These are phyloP conservation scores for Erysimum cheiranthoides DNA, from an alignment of 345 rosid species.

Conservation along the genomic window DNA sequence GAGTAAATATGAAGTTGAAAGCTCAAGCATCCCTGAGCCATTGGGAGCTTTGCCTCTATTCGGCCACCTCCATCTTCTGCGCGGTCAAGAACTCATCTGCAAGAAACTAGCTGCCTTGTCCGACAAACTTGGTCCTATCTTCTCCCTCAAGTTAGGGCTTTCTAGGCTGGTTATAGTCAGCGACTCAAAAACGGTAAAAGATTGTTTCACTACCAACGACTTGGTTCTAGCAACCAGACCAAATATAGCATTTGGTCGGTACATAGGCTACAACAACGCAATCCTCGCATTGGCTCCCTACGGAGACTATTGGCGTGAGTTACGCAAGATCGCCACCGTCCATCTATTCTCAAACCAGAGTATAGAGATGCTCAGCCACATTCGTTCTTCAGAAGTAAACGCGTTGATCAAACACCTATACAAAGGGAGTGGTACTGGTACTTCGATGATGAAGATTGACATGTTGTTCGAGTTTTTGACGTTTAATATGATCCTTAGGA, in stretches of 20 bases:
- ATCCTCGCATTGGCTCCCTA: conserved; percentile 57
- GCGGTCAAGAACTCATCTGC: conserved; percentile 44
- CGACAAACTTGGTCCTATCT: conserved; percentile 60
- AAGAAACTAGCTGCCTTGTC: conserved; percentile 57
- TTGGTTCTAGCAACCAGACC: conserved; percentile 59
- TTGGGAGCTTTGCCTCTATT: conserved; percentile 63
- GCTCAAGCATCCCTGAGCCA: conserved; percentile 54
- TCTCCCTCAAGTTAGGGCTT: conserved; percentile 58
- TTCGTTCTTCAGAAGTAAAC: conserved; percentile 53
- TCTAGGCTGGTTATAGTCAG: conserved; percentile 52
- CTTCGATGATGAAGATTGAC: conserved; percentile 43
- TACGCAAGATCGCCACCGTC: conserved; percentile 61
- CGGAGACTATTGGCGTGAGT: conserved; percentile 71
- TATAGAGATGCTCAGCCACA: conserved; percentile 51
- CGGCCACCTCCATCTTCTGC: conserved; percentile 68
- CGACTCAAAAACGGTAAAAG: conserved; percentile 50
- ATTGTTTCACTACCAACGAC: conserved; percentile 65
- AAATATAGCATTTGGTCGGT: conserved; percentile 54
- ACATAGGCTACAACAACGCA: conserved; percentile 67
- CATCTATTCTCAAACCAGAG: conserved; percentile 63
- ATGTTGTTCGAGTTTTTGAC: conserved; percentile 55
- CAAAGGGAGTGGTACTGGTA: conserved; percentile 27
- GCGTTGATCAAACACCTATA: conserved; percentile 54
- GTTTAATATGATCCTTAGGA: conserved; percentile 58
- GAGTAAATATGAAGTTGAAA: conserved; percentile 8